Base-by-base conservation (phyloP, 1,284 basidiomycete genomes). In the Prillingera fragicola region DNA sequence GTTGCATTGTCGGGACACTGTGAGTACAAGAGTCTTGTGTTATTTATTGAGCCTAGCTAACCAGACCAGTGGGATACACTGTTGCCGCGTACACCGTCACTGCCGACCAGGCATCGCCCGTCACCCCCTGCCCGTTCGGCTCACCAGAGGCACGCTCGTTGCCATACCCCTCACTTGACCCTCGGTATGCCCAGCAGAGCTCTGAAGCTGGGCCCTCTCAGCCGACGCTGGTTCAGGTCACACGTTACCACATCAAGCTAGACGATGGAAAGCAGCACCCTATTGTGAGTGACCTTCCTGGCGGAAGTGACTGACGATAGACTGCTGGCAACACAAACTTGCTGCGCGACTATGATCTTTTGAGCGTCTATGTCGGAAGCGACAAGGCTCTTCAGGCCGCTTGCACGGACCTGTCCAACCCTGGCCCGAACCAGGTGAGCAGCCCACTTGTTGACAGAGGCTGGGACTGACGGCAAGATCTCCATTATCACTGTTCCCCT, bases 401-500 rank as follows among this genome's bases (percentile, higher is more conserved):
- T 17, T 71, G 70, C 50, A 61, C 63, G 13, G 67, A 70, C 36
- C 52, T 72, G 14, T 53, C 63, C 15, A 57, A 60, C 42, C 70
- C 70, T 3, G 68, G 69, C 8, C 62, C 69, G 1, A 70, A 71
- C 41, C 70, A 72, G 50, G 69, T 67, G n/a, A 33, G 31, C 8
- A 12, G 18, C 12, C 29, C 9, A 10, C 1, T 17, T 33, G 5
- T 26, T 15, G 9, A 9, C 2, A 8, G 15, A 9, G n/a, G 8
- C n/a, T 26, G 10, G 15, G 21, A 27, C 33, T 47, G 27, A 43
- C 33, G 23, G 4, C 21, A 31, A 70, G 67, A 52, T 70, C 31
- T 69, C 69, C 4, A 69, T 71, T 40, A 70, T 71, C 49, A 67
- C 67, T 6, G 52, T 71, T 2, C 68, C 69, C 1, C 44, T 70